Evolutionary conservation across 192 early-diverging fungal genomes (phyloP).

Genomic region (Backusella australiensis): DNA sequence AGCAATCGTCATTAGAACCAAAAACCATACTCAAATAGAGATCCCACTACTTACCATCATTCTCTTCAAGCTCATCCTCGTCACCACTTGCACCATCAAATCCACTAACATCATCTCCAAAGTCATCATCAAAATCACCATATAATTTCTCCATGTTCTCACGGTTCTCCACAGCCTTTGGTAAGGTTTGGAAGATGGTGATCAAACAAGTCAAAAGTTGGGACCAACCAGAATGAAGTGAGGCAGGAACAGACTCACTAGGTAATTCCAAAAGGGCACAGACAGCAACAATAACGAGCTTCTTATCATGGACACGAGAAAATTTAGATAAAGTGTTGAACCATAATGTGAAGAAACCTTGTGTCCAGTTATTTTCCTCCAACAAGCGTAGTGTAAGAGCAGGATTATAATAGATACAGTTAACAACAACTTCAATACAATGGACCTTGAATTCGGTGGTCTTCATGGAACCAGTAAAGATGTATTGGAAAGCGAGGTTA

Average conservation of each 20-base stretch:
- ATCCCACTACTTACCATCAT: constrained; percentile 10
- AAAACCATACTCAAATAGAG: not conserved
- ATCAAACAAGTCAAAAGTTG: constrained; percentile 74
- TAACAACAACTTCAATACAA: constrained; percentile 79
- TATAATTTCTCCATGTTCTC: constrained; percentile 52
- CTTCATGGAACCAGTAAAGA: constrained; percentile 62
- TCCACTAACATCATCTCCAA: constrained; percentile 28
- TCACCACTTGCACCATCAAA: constrained; percentile 59
- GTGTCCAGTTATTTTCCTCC: constrained; percentile 75
- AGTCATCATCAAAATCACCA: constrained; percentile 56
- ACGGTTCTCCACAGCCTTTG: constrained; percentile 58
- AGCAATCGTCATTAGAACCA: not conserved
- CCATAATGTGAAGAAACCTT: constrained; percentile 79
- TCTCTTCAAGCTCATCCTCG: constrained; percentile 45
- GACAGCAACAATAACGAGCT: constrained; percentile 82
- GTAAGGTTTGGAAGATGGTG: constrained; percentile 73
- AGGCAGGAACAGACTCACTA: constrained; percentile 62
- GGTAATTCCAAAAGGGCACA: constrained; percentile 74
- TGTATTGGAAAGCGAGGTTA: constrained; percentile 61
- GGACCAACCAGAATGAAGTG: constrained; percentile 71
- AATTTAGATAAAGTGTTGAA: constrained; percentile 72
- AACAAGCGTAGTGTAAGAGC: constrained; percentile 68
- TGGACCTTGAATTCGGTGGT: constrained; percentile 70
- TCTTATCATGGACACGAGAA: constrained; percentile 89
- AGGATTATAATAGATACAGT: constrained; percentile 89